phyloP scores from a whole-genome alignment of 371 early-diverging fungal species.

The Mortierella sp. region DNA sequence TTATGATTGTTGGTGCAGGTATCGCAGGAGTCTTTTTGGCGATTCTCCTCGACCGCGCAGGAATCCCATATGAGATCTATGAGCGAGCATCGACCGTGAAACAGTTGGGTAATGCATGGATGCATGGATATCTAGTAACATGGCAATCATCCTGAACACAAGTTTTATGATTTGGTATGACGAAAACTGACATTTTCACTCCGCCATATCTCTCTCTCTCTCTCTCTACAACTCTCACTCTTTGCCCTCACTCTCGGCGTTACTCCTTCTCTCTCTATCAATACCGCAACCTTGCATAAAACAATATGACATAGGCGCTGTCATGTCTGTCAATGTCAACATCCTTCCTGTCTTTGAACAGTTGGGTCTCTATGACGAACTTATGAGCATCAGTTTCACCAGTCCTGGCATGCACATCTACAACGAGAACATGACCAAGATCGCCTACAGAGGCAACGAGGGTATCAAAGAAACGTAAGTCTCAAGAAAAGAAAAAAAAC shows the following conservation, averaged over 20 bases:
- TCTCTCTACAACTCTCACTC: no score
- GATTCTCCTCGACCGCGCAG: conserved; percentile 29
- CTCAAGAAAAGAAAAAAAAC: not conserved
- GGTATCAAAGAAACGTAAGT: conserved; percentile 26
- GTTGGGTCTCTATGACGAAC: conserved; percentile 29
- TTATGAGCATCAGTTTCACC: conserved; percentile 15
- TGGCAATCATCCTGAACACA: not conserved
- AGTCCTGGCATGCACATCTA: conserved; percentile 28
- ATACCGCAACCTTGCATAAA: not conserved
- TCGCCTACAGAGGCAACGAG: conserved; percentile 25
- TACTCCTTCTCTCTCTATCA: not conserved
- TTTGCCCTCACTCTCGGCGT: not conserved
- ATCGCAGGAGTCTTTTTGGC: conserved; percentile 30
- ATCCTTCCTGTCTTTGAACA: conserved; percentile 37
- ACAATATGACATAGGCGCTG: conserved; percentile 14
- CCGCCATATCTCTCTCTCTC: no score
- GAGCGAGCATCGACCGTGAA: conserved; percentile 34
- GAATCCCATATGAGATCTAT: conserved; percentile 25
- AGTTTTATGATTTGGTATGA: not conserved
- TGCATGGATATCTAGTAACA: not conserved
- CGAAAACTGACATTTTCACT: not conserved
- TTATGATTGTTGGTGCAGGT: conserved; percentile 36
- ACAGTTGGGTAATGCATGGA: conserved; percentile 23
- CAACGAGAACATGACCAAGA: conserved; percentile 21
- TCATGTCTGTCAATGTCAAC: conserved; percentile 32